Evolutionary conservation across 140 eudicot genomes (phyloP), one percentile per base, ranked within the genome.

Genomic region (Flaveria floridana): DNA sequence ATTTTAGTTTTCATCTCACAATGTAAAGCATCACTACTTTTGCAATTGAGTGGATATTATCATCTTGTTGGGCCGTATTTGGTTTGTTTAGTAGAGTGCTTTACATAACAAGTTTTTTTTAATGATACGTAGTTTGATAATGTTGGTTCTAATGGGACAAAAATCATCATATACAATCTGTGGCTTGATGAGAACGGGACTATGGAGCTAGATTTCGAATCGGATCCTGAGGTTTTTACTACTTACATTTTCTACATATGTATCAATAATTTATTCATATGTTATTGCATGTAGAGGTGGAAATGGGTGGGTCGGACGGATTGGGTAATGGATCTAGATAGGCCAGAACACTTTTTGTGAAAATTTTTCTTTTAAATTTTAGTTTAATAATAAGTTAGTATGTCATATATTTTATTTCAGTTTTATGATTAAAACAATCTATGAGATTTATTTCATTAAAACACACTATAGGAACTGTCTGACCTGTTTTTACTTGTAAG

Each of bases 201-300:
- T 55, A 56, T 84, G 87, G 98, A 93, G 87, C 86, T 93, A 30
- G 96, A 93, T 82, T 93, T 93, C 34, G 86, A 90, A 11, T 85
- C 85, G 4, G 96, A 93, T 63, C 85, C 80, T 16, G 86, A 93
- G 98, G 98, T 90, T 68, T 80, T 61, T 18, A 56, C 75, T 41
- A 18, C 8, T 64, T 46, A 25, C 7, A 1, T 79, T 65, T 23
- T 19, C 26, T 78, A 50, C 64, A 25, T 76, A 66, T 66, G 12
- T 37, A 14, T 58, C 34, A 9, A 58, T 58, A 58, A 58, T 8
- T 8, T 8, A 7, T 9, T 58, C 10, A 58, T 58, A 58, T 21
- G 34, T 21, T 21, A 7, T 58, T 18, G 62, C 2, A 25, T 19
- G 26, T 21, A 58, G 12, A 1, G 62, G 12, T 20, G 65, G 65